Conservation (phyloP, 768 basidiomycete species). For the Lentinula sp. region DNA sequence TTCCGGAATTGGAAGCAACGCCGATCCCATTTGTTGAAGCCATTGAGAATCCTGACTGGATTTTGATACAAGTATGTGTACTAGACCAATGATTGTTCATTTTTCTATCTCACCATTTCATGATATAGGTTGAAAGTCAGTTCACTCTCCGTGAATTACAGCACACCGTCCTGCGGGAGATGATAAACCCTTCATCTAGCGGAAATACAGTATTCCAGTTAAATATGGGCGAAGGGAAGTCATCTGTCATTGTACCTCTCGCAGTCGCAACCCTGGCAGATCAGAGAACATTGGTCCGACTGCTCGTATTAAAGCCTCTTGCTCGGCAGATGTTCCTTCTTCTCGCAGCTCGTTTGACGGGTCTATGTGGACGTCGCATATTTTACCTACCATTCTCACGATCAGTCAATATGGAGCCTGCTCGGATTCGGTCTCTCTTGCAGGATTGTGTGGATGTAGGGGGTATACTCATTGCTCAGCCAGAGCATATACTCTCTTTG, state of each 20-base stretch:
- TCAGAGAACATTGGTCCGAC: slow-evolving; percentile 35
- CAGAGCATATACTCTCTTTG: no score
- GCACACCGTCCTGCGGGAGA: slow-evolving; percentile 32
- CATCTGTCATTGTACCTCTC: slow-evolving; percentile 46
- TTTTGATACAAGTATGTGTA: slow-evolving; percentile 41
- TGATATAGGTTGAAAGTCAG: slow-evolving; percentile 43
- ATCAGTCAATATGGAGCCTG: slow-evolving; percentile 16
- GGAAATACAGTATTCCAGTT: slow-evolving; percentile 39
- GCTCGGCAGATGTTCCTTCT: slow-evolving; percentile 42
- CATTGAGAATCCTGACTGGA: slow-evolving; percentile 29
- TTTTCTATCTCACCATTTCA: no score
- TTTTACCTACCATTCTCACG: slow-evolving; percentile 49
- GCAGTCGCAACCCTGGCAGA: slow-evolving; percentile 33
- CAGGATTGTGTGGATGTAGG: no score
- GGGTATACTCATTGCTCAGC: no score
- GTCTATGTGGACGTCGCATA: slow-evolving; percentile 39
- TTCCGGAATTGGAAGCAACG: not conserved
- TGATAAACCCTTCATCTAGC: slow-evolving; percentile 33
- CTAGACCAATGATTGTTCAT: no score
- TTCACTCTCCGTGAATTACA: slow-evolving; percentile 39
- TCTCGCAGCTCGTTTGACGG: slow-evolving; percentile 34
- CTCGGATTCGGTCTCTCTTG: no score
- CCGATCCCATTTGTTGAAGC: slow-evolving; percentile 1
- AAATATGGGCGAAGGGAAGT: slow-evolving; percentile 58
- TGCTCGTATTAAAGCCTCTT: slow-evolving; percentile 46